phyloP scores from a whole-genome alignment of 108 stramenopile genomes.

The Asterionellopsis glacialis region DNA sequence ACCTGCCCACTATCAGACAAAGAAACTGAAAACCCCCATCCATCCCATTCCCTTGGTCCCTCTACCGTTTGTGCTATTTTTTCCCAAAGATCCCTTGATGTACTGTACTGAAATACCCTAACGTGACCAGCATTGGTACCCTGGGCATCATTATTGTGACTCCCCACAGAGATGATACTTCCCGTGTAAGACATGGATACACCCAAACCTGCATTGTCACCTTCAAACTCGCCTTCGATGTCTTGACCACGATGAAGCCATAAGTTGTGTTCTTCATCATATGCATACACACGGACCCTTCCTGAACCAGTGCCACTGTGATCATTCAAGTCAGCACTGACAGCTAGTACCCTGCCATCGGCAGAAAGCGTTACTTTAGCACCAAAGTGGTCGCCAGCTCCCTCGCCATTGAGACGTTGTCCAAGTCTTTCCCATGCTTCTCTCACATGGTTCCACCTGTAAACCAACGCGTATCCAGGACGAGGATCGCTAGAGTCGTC shows the following conservation, averaged over 20 bases:
- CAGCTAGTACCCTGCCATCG: conserved; percentile 20
- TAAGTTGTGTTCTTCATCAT: background rate
- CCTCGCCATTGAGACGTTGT: conserved; percentile 6
- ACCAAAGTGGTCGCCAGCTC: conserved; percentile 27
- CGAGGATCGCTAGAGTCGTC: background rate
- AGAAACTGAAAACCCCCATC: too few species aligned
- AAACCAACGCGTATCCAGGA: too few species aligned
- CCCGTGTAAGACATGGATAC: conserved; percentile 33
- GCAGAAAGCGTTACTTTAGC: conserved; percentile 14
- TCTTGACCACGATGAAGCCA: conserved; percentile 22
- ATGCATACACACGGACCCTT: conserved; percentile 19
- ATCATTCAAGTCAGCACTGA: conserved; percentile 16
- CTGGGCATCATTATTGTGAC: conserved; percentile 14
- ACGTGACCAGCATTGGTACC: conserved; percentile 31
- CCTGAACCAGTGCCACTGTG: conserved; percentile 23
- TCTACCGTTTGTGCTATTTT: too few species aligned
- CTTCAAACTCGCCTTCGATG: conserved; percentile 14
- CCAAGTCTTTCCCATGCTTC: conserved; percentile 17
- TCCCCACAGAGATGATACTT: conserved; percentile 30
- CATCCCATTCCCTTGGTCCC: too few species aligned
- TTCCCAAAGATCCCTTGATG: too few species aligned
- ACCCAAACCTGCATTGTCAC: conserved; percentile 25
- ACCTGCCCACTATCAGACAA: too few species aligned
- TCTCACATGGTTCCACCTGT: background rate
- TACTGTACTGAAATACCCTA: too few species aligned